phyloP scores from a whole-genome alignment of 2,329 filamentous ascomycete species.

The Cordyceps pruinosa region DNA sequence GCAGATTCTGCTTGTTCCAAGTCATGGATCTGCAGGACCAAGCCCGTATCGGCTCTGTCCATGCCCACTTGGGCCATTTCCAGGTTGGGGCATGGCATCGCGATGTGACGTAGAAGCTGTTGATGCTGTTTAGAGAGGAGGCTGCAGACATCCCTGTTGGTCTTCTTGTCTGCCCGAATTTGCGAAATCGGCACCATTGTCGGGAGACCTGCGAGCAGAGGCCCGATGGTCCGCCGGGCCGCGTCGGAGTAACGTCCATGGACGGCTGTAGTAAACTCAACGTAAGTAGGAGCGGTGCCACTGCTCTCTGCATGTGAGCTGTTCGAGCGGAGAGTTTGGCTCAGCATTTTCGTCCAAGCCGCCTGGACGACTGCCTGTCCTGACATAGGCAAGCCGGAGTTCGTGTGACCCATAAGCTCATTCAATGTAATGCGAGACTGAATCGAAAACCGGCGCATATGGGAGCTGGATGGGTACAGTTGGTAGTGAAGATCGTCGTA shows the following conservation, averaged over 20 bases:
- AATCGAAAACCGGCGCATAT: constrained; percentile 10
- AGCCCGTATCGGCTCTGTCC: neutral
- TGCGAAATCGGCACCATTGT: neutral
- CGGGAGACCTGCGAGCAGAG: constrained; percentile 7
- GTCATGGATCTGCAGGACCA: constrained; percentile 5
- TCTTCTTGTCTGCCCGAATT: neutral
- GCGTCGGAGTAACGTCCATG: constrained; percentile 1
- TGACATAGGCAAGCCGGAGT: neutral
- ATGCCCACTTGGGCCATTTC: constrained; percentile 2
- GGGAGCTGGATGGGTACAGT: constrained; percentile 1
- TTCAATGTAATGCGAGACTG: constrained; percentile 2
- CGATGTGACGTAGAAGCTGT: neutral
- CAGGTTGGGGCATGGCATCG: constrained; percentile 10
- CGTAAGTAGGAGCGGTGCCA: neutral
- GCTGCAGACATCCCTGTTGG: constrained; percentile 8
- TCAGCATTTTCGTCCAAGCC: constrained; percentile 12
- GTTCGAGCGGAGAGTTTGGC: neutral
- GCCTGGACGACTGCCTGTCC: constrained; percentile 9
- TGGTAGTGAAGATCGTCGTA: neutral
- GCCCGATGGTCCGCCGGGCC: constrained; percentile 10
- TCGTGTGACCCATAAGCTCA: neutral
- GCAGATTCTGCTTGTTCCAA: neutral
- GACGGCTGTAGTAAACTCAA: constrained; percentile 11
- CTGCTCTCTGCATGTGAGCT: neutral
- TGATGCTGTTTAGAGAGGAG: neutral